Base-by-base conservation (phyloP, 2,329 filamentous ascomycete species). In the Metarhizium brunneum region DNA sequence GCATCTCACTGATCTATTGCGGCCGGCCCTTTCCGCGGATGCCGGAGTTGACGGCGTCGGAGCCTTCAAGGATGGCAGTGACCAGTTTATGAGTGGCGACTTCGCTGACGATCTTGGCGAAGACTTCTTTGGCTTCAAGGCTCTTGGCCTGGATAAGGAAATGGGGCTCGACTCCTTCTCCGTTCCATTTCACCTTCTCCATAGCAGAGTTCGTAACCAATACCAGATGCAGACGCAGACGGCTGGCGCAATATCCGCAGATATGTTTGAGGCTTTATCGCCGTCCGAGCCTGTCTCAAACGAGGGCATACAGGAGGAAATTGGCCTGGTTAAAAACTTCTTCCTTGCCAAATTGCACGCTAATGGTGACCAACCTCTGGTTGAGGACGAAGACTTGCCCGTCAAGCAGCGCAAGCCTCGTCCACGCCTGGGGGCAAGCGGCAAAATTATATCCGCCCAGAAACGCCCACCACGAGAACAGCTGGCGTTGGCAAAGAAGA, bases 91-190 rank as follows among this genome's bases (percentile, higher is more conserved):
- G 50, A 90, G 89, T 49, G 94, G 94, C 59, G 94, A 99, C 70
- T 99, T 99, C 69, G 94, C 94, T 0, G 94, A 96, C 68, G 94
- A 99, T 63, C 87, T 99, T 13, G 92, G 92, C 58, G 94, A 99
- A 75, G 94, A 99, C 73, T 99, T 96, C 81, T 99, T 99, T 66
- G 94, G 94, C 32, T 97, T 99, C 81, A 92, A 91, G 68, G 92
- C 95, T 58, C 82, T 99, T 49, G 94, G 94, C 47, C 80, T 99
- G 56, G 91, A 96, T 65, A 87, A 85, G 63, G 94, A 99, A 68
- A 87, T 97, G 67, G 92, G 92, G 18, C 79, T 94, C 59, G 86
- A 92, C 36, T 88, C 88, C 62, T 82, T 97, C 58, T 92, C 89
- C 54, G 94, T 99, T 40, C 94, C 95, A 29, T 79, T 99, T 57